phyloP scores from a whole-genome alignment of 139 green algal species.

The Trebouxia sp. region DNA sequence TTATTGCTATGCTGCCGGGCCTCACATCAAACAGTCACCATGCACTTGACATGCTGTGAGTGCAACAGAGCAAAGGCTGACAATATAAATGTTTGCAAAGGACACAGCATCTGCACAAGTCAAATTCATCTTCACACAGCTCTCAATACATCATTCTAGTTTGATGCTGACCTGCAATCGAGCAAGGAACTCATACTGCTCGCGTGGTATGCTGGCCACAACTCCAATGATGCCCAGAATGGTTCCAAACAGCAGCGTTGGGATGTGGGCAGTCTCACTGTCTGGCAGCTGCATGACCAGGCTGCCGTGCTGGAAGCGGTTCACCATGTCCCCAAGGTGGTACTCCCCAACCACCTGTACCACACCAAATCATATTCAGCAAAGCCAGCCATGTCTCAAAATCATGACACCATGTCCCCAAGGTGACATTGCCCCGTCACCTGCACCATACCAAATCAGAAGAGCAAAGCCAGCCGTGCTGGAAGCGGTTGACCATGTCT shows the following conservation, averaged over 20 bases:
- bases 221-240: conserved; percentile 91
- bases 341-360: conserved; percentile 79
- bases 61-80: neutral
- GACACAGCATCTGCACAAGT: neutral
- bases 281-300: conserved; percentile 97
- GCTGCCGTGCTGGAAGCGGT: conserved; percentile 84
- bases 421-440: no score
- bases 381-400: no score
- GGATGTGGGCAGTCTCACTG: conserved; percentile 59
- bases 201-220: conserved; percentile 75
- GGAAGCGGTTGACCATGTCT: conserved; percentile 92
- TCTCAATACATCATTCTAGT: neutral
- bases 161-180: conserved; percentile 62
- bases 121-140: neutral
- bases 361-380: neutral
- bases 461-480: conserved; percentile 83
- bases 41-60: neutral
- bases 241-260: conserved; percentile 88
- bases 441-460: no score
- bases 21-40: neutral
- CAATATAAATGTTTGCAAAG: neutral
- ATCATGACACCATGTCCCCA: no score
- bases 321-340: conserved; percentile 94
- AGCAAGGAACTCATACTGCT: conserved; percentile 70
- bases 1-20: neutral